A percentile compares a stretch with the other conserved stretches of the same genome.
phyloP scores from a whole-genome alignment of 768 basidiomycete species.

The Roridomyces roridus region DNA sequence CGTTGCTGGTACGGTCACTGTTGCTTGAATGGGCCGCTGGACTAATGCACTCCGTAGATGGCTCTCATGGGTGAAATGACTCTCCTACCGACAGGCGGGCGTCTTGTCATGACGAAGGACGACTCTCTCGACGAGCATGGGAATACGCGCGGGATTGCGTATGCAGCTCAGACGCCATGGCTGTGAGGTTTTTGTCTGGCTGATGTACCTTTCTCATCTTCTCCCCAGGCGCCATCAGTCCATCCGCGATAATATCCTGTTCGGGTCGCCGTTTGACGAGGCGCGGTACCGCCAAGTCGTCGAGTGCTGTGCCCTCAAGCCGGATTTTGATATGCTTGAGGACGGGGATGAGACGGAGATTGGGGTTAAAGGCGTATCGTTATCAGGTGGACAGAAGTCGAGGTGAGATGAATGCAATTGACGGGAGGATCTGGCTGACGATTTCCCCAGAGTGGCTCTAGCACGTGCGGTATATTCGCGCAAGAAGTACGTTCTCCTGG shows the following conservation, averaged over 20 bases:
- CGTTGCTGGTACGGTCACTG: conserved; percentile 58
- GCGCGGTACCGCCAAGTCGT: conserved; percentile 77
- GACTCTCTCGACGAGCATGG: conserved; percentile 65
- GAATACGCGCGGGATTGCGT: conserved; percentile 67
- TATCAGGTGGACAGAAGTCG: conserved; percentile 65
- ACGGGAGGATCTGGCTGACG: not conserved
- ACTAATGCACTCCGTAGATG: conserved; percentile 48
- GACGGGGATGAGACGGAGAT: conserved; percentile 81
- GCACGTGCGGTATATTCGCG: conserved; percentile 64
- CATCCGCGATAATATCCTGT: conserved; percentile 82
- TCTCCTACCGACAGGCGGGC: conserved; percentile 45
- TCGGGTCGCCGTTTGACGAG: conserved; percentile 74
- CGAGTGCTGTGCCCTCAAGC: conserved; percentile 80
- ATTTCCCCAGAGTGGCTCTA: conserved; percentile 55
- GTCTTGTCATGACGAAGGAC: conserved; percentile 73
- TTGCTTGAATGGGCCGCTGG: not conserved
- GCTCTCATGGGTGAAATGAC: conserved; percentile 79
- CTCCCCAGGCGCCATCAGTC: conserved; percentile 41
- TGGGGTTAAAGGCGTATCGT: conserved; percentile 58
- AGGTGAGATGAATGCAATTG: conserved; percentile 38
- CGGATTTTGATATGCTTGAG: conserved; percentile 87
- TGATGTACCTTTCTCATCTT: not conserved
- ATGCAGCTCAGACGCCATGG: conserved; percentile 78
- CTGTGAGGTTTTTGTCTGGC: conserved; percentile 36
- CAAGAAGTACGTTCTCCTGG: conserved; percentile 55